phyloP scores from a whole-genome alignment of 2,329 filamentous ascomycete genomes.

The Bipolaris gigantea region DNA sequence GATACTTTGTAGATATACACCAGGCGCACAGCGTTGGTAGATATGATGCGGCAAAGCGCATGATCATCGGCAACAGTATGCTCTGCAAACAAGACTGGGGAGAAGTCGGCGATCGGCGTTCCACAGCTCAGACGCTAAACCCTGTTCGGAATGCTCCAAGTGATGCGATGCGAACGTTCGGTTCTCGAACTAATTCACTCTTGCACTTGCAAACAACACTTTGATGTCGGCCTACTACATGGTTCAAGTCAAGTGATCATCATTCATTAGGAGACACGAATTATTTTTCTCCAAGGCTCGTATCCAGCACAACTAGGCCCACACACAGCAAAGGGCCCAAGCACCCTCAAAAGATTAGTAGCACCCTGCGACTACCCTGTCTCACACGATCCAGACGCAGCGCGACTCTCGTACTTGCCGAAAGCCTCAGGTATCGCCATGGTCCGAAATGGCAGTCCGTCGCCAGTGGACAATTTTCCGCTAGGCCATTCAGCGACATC shows the following conservation, averaged over 20 bases:
- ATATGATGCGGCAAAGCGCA: no score
- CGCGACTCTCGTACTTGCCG: neutral
- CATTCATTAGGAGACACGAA: neutral
- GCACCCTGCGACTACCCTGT: conserved; percentile 3
- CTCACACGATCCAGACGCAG: conserved; percentile 1
- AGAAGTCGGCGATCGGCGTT: conserved; percentile 3
- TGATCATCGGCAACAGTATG: neutral
- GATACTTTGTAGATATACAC: neutral
- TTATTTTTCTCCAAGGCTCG: neutral
- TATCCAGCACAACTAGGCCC: neutral
- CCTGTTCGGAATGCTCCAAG: conserved; percentile 12
- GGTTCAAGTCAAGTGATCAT: neutral
- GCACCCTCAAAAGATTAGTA: neutral
- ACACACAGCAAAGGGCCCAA: neutral
- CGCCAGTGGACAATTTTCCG: conserved; percentile 42
- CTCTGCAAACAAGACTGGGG: neutral
- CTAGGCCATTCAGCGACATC: conserved; percentile 45
- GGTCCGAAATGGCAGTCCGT: conserved; percentile 45
- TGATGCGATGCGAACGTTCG: conserved; percentile 15
- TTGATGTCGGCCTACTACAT: conserved; percentile 3
- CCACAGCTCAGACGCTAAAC: conserved; percentile 4
- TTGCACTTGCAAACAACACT: conserved; percentile 16
- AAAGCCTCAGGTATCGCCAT: conserved; percentile 24
- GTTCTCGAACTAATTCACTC: conserved; percentile 14
- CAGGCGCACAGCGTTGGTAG: no score